phyloP scores from a whole-genome alignment of 129 eudicot genomes.

The Saussurea involucrata region DNA sequence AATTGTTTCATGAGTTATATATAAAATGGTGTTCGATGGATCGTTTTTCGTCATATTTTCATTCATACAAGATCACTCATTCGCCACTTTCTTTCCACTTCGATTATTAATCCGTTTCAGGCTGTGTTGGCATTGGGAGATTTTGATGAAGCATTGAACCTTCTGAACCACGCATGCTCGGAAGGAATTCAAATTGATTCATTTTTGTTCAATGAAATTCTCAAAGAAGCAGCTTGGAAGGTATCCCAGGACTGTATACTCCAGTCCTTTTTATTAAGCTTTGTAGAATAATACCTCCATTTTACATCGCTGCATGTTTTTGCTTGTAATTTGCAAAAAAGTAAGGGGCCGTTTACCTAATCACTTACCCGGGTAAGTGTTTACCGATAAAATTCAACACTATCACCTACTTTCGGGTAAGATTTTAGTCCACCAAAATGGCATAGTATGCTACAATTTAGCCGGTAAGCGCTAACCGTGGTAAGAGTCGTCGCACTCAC shows the following conservation, averaged over 20 bases:
- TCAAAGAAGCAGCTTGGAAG: slow-evolving; percentile 44
- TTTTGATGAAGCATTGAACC: slow-evolving; percentile 53
- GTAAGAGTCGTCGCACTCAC: no score
- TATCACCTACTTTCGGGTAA: no score
- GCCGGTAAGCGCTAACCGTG: no score
- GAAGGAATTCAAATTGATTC: slow-evolving; percentile 68
- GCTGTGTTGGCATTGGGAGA: slow-evolving; percentile 46
- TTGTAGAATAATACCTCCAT: not conserved
- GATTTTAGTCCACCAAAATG: no score
- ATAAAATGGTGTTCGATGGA: not conserved
- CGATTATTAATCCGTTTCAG: slow-evolving; percentile 32
- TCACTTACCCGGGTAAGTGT: no score
- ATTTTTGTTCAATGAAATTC: slow-evolving; percentile 57
- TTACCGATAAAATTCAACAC: no score
- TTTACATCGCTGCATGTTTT: not conserved
- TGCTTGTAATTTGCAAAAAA: not conserved
- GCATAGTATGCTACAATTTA: no score
- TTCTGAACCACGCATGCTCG: slow-evolving; percentile 49
- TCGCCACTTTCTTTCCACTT: not conserved
- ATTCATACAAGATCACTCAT: not conserved
- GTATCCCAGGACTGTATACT: slow-evolving; percentile 19
- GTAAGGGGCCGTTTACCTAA: no score
- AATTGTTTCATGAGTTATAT: not conserved
- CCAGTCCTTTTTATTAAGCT: not conserved
- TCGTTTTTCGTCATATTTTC: not conserved